phyloP scores from a whole-genome alignment of 2,329 filamentous ascomycete genomes.

The Sclerotinia subarctica region DNA sequence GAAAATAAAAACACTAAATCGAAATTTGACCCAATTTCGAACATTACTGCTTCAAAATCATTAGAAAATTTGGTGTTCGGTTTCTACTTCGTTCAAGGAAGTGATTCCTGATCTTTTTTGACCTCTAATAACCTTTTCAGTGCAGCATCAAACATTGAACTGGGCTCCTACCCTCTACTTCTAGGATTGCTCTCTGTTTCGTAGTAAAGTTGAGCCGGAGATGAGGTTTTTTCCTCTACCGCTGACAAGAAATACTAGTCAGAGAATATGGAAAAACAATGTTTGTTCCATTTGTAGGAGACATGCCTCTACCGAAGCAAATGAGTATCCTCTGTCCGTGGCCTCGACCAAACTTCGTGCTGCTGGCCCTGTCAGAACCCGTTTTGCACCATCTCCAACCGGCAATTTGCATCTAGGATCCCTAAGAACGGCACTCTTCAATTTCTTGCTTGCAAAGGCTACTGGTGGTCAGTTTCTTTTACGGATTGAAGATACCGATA shows the following conservation, averaged over 20 bases:
- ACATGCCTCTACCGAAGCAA: slow-evolving; percentile 10
- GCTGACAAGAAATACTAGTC: slow-evolving; percentile 8
- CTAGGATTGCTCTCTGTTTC: neutral
- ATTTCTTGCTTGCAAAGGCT: slow-evolving; percentile 82
- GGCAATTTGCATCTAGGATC: slow-evolving; percentile 92
- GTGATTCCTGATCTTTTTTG: neutral
- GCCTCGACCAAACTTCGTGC: slow-evolving; percentile 41
- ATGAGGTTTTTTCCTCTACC: slow-evolving; percentile 10
- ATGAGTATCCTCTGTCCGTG: slow-evolving; percentile 19
- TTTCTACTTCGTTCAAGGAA: neutral
- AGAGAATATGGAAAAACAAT: slow-evolving; percentile 16
- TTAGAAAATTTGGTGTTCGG: too few relatives aligned
- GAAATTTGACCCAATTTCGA: too few relatives aligned
- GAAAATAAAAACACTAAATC: too few relatives aligned
- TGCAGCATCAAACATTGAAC: neutral
- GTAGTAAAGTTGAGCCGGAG: neutral
- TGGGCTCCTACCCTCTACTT: neutral
- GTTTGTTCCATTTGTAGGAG: slow-evolving; percentile 12
- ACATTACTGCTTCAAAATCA: too few relatives aligned
- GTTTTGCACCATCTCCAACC: slow-evolving; percentile 94
- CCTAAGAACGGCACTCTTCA: slow-evolving; percentile 89
- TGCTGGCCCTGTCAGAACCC: slow-evolving; percentile 63
- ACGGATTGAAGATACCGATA: slow-evolving; percentile 92
- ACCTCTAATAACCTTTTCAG: neutral
- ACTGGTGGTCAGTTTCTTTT: slow-evolving; percentile 89